Evolutionary conservation across 345 rosid species (phyloP).

Genomic region (Trapa incisa): DNA sequence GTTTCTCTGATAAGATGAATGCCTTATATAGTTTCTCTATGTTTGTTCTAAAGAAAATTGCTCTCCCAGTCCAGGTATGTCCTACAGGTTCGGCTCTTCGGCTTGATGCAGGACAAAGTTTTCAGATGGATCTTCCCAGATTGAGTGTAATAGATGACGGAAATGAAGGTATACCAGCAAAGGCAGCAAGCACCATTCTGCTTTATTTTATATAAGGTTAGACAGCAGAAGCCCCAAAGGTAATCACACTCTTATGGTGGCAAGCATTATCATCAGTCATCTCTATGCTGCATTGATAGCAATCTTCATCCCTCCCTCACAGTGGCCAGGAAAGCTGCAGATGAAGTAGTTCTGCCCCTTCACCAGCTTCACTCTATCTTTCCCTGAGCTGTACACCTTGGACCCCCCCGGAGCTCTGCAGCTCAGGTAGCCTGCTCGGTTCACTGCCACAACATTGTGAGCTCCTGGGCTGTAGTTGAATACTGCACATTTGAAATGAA

Average conservation of each 20-base stretch:
- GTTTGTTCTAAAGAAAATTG: no score
- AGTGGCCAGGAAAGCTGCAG: constrained; percentile 36
- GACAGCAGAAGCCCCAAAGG: no score
- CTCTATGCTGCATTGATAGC: constrained; percentile 25
- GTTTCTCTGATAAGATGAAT: no score
- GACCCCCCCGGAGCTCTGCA: constrained; percentile 28
- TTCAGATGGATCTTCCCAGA: no score
- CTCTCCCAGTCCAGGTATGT: no score
- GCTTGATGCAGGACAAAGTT: no score
- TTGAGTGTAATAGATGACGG: no score
- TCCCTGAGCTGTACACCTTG: constrained; percentile 27
- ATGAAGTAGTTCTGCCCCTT: constrained; percentile 42
- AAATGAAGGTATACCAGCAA: no score
- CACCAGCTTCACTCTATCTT: constrained; percentile 26
- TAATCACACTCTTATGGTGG: background rate
- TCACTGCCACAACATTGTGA: constrained; percentile 40
- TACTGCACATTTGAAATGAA: constrained; percentile 12
- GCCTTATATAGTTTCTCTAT: no score
- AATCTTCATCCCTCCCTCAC: constrained; percentile 39
- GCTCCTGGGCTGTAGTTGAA: constrained; percentile 27
- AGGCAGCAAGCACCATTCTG: no score
- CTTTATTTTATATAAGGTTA: no score
- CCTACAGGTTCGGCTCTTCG: no score
- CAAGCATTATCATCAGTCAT: background rate
- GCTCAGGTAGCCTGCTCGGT: constrained; percentile 19